Evolutionary conservation across 2,329 filamentous ascomycete species (phyloP), one percentile per base, ranked within the genome.

Genomic region (Kalmusia sp.): DNA sequence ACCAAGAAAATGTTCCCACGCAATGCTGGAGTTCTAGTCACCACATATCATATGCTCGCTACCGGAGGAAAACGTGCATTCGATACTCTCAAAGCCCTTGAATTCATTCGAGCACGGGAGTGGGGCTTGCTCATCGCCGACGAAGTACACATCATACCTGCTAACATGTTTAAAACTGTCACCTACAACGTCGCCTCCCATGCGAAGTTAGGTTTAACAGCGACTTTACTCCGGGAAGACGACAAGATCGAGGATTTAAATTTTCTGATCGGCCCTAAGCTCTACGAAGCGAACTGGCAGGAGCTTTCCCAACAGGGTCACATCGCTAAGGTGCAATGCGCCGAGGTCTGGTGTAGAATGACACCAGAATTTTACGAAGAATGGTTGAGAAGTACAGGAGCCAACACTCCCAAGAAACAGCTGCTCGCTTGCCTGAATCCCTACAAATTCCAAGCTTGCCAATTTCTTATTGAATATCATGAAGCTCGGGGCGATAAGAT

Each of bases 251-350:
- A 91, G 22, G 93, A 98, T 80, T 77, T 99, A 39, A 99, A 99
- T 74, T 99, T 98, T 71, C 79, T 99, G 53, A 98, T 99, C 67
- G 95, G 95, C 0, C 95, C 95, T 0, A 99, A 99, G 74, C 81
- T 99, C 0, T 99, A 96, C 71, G 95, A 99, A 76, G 95, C 95
- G 24, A 99, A 99, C 73, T 99, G 95, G 95, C 96, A 98, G 87
- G 95, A 99, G 74, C 84, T 99, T 34, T 95, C 93, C 1, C 91
- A 97, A 68, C 92, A 97, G 76, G 95, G 95, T 0, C 93, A 97
- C 70, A 99, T 99, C 72, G 95, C 95, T 30, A 89, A 92, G 63
- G 95, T 99, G 2, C 95, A 99, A 74, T 99, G 95, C 74, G 95
- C 95, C 12, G 95, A 99, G 75, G 95, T 99, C 6, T 99, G 95